Percentiles rank a stretch among this genome's conserved stretches.
These are phyloP conservation scores for Trichomonascaceae sp. DNA, from an alignment of 1,139 yeast species.

Conservation along the genomic window DNA sequence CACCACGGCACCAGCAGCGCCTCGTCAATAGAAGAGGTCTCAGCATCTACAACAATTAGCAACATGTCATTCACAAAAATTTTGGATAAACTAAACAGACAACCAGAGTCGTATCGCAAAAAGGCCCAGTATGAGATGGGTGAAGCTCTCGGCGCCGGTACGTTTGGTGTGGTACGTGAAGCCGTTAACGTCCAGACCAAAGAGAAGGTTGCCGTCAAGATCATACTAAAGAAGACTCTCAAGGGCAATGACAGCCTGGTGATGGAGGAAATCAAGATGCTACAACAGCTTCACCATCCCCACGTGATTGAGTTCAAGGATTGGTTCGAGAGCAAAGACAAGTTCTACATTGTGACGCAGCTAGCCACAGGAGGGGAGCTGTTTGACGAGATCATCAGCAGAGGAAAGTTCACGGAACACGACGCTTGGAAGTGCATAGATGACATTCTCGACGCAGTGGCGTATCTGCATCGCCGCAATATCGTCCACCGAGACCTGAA, in stretches of 20 bases:
- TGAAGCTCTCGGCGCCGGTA: slow-evolving; percentile 77
- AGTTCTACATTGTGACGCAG: slow-evolving; percentile 33
- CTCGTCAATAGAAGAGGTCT: no score
- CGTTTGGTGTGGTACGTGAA: slow-evolving; percentile 77
- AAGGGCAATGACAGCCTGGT: slow-evolving; percentile 63
- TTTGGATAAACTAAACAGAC: slow-evolving; percentile 46
- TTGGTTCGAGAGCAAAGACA: slow-evolving; percentile 74
- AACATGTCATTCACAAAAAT: slow-evolving; percentile 12
- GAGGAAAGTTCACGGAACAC: slow-evolving; percentile 70
- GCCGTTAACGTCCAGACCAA: slow-evolving; percentile 47
- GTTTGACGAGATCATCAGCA: slow-evolving; percentile 65
- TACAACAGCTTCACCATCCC: slow-evolving; percentile 56
- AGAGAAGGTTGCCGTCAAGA: slow-evolving; percentile 78
- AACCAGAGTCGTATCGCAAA: slow-evolving; percentile 55
- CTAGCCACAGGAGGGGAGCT: slow-evolving; percentile 88
- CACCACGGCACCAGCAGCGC: no score
- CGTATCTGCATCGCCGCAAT: slow-evolving; percentile 56
- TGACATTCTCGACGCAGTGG: slow-evolving; percentile 62
- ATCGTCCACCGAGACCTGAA: slow-evolving; percentile 86
- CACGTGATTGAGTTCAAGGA: slow-evolving; percentile 74
- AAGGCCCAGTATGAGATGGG: slow-evolving; percentile 62
- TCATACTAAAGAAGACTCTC: slow-evolving; percentile 67
- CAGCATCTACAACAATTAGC: no score
- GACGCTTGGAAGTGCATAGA: slow-evolving; percentile 63
- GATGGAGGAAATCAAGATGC: slow-evolving; percentile 58